phyloP scores from a whole-genome alignment of 306 rosid species.

The Alnus rubra region DNA sequence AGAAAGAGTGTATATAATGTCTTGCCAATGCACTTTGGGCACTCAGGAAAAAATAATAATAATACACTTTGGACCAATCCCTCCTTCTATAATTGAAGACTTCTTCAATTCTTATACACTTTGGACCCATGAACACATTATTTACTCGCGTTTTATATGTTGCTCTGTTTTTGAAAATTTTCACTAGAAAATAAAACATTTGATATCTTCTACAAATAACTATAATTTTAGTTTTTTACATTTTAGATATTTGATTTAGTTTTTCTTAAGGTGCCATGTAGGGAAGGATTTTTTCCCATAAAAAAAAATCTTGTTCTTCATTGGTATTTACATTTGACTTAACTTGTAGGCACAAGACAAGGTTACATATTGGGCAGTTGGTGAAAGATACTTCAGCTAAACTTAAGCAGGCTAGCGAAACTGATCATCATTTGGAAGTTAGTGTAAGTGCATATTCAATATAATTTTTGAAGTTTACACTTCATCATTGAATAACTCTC shows the following conservation, averaged over 20 bases:
- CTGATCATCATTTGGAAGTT: slow-evolving; percentile 69
- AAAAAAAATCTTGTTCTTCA: not conserved
- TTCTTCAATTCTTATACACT: no score
- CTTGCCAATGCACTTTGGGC: no score
- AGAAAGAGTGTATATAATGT: no score
- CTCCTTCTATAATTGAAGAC: no score
- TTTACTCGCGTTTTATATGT: no score
- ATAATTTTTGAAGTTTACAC: not conserved
- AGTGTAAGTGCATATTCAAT: slow-evolving; percentile 51
- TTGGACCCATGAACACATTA: no score
- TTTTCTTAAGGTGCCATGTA: not conserved
- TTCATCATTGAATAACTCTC: not conserved
- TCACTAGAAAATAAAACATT: not conserved
- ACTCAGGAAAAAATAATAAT: no score
- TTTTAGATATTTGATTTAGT: not conserved
- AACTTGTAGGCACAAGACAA: slow-evolving; percentile 77
- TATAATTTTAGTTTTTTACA: not conserved
- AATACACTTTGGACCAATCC: no score
- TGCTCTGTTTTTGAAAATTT: not conserved
- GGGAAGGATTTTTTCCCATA: not conserved
- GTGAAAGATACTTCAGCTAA: slow-evolving; percentile 89
- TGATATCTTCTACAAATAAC: not conserved
- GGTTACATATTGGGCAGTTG: slow-evolving; percentile 86
- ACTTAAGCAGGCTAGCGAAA: slow-evolving; percentile 91
- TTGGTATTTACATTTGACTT: slow-evolving; percentile 11